Base-by-base conservation (phyloP, 441 rosid genomes). In the Hura crepitans region DNA sequence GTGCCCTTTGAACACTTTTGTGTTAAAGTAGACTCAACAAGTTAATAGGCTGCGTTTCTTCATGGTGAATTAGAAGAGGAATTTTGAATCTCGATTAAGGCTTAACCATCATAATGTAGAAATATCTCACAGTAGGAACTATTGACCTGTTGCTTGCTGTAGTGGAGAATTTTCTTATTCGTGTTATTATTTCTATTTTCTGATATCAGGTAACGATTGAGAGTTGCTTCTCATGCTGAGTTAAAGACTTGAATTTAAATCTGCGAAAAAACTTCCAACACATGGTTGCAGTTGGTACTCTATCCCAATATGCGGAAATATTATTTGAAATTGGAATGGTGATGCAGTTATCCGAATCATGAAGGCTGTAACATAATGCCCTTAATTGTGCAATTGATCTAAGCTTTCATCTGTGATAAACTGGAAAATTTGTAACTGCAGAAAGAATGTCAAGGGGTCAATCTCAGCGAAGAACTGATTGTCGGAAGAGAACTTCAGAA, bases 401-500 rank as follows among this genome's bases (percentile, higher is more conserved):
- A 37, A 18, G 17, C 56, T 22, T 18, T 42, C 62, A 15, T 35
- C 35, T 31, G 50, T 17, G 9, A 35, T 62, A 23, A 23, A 51
- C 33, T 31, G 74, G 20, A 45, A 53, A 51, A 25, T 18, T 31
- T 25, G 8, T 22, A 37, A 37, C 10, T 12, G 51, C 25, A 20
- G 31, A 11, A 53, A 60, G 49, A 68, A 68, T 74, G 77, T 68
- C 77, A 5, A 74, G 57, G 53, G 68, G 72, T 27, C 67, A 62
- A 35, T 50, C 47, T 59, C 77, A 60, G 37, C 51, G 55, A 15
- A 39, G 62, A 51, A 43, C 33, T 74, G 57, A 62, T 31, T 54
- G 37, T n/a, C 66, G 63, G 51, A 69, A 47, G 47, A 74, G 58
- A 56, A 8, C 50, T n/a, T 47, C 43, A 30, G 64, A 39, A 45